Conservation (phyloP, 768 basidiomycete genomes). For the Termitomyces sp. region DNA sequence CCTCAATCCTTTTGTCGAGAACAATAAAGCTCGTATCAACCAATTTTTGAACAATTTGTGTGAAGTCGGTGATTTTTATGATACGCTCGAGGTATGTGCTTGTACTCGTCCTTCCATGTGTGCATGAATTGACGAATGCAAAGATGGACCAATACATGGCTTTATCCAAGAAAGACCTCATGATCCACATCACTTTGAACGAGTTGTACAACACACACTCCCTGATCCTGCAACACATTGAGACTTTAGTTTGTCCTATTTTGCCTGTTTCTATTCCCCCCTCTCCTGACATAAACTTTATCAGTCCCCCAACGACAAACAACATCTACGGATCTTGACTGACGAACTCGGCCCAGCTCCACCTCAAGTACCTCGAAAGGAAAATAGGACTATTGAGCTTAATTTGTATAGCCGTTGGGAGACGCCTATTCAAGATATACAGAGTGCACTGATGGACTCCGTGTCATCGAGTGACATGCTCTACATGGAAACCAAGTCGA, state of each 20-base stretch:
- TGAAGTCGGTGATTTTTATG: conserved; percentile 99
- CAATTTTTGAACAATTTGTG: conserved; percentile 95
- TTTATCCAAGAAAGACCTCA: conserved; percentile 95
- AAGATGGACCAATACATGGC: conserved; percentile 99
- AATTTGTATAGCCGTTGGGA: conserved; percentile 97
- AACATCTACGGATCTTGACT: conserved; percentile 92
- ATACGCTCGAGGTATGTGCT: conserved; percentile 82
- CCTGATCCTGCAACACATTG: conserved; percentile 90
- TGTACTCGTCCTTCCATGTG: neutral
- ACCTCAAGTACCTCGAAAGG: conserved; percentile 93
- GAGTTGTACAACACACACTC: conserved; percentile 99
- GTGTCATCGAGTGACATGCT: conserved; percentile 98
- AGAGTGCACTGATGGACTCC: conserved; percentile 94
- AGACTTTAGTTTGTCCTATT: conserved; percentile 67
- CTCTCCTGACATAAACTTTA: neutral
- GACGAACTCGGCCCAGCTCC: conserved; percentile 96
- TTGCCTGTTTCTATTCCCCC: neutral
- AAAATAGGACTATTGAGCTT: conserved; percentile 91
- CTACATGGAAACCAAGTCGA: conserved; percentile 99
- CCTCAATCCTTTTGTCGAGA: conserved; percentile 97
- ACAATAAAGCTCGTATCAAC: conserved; percentile 97
- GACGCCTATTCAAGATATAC: conserved; percentile 96
- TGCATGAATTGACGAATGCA: neutral
- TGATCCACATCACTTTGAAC: conserved; percentile 98
- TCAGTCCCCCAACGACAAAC: conserved; percentile 95